phyloP scores from a whole-genome alignment of 2,329 filamentous ascomycete species.

The Penicillium sp. region DNA sequence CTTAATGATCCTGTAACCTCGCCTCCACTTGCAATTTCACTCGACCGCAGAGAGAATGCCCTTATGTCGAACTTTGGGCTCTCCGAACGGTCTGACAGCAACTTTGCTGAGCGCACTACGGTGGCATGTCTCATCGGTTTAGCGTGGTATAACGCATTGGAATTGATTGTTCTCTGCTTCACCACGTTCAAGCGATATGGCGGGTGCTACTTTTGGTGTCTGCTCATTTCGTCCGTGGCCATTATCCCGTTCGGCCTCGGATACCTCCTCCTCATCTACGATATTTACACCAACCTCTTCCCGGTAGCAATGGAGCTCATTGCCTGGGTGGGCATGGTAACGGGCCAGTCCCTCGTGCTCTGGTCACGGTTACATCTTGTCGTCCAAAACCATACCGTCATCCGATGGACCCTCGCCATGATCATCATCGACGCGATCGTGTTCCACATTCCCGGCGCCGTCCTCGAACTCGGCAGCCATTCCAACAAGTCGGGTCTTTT shows the following conservation, averaged over 20 bases:
- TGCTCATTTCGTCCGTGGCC: constrained; percentile 41
- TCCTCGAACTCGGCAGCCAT: constrained; percentile 42
- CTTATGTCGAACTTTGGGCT: constrained; percentile 18
- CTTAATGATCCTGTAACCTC: not conserved
- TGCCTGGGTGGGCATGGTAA: constrained; percentile 46
- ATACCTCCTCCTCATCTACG: constrained; percentile 44
- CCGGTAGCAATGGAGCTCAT: constrained; percentile 39
- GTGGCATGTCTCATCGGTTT: constrained; percentile 36
- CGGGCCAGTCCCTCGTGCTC: constrained; percentile 46
- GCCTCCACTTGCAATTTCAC: not conserved
- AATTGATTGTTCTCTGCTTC: constrained; percentile 45
- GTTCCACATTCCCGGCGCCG: constrained; percentile 39
- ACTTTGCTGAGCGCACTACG: constrained; percentile 11
- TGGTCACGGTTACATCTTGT: constrained; percentile 48
- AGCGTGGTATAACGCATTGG: constrained; percentile 47
- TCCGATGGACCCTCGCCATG: constrained; percentile 40
- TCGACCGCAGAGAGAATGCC: constrained; percentile 14
- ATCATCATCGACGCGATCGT: constrained; percentile 43
- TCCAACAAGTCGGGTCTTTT: constrained; percentile 21
- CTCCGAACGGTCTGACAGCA: constrained; percentile 7
- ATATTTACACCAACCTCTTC: constrained; percentile 33
- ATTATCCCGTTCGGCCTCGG: constrained; percentile 44
- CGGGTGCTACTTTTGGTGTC: constrained; percentile 48
- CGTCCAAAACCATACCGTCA: constrained; percentile 31
- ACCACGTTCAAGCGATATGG: constrained; percentile 43